Evolutionary conservation across 2,329 filamentous ascomycete genomes (phyloP).

Genomic region (Botrytis porri): DNA sequence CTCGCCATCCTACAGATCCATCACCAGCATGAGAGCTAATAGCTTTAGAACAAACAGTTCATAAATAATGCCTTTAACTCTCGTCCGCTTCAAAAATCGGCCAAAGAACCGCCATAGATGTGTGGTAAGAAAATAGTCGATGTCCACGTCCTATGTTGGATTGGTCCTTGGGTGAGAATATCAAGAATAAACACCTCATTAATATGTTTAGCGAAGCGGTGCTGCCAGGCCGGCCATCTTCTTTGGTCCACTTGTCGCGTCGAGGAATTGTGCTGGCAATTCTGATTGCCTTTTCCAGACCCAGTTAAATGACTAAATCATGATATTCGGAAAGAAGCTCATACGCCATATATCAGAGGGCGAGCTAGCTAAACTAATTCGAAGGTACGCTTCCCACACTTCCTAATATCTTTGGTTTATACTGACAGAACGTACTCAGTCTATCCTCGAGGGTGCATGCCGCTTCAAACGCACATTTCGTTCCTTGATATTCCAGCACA

Average conservation of each 20-base stretch:
- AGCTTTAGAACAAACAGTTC: background rate
- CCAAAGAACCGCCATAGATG: background rate
- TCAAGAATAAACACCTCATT: rapidly evolving
- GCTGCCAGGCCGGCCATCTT: no score
- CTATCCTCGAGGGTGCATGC: rapidly evolving
- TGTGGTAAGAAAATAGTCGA: background rate
- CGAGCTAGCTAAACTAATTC: background rate
- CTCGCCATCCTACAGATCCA: background rate
- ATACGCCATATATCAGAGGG: background rate
- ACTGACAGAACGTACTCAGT: background rate
- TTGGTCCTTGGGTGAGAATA: background rate
- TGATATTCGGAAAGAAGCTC: no score
- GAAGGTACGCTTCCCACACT: rapidly evolving
- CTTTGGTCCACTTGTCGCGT: no score
- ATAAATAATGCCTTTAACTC: background rate
- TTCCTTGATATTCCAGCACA: rapidly evolving
- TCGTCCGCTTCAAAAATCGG: no score
- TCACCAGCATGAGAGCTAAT: background rate
- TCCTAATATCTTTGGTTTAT: background rate
- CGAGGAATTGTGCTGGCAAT: background rate
- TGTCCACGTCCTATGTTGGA: background rate
- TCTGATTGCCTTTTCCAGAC: no score
- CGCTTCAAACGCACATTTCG: background rate
- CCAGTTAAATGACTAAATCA: no score
- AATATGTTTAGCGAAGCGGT: background rate